Base-by-base conservation (phyloP, 2,329 filamentous ascomycete species). In the Botrytis sinoallii region DNA sequence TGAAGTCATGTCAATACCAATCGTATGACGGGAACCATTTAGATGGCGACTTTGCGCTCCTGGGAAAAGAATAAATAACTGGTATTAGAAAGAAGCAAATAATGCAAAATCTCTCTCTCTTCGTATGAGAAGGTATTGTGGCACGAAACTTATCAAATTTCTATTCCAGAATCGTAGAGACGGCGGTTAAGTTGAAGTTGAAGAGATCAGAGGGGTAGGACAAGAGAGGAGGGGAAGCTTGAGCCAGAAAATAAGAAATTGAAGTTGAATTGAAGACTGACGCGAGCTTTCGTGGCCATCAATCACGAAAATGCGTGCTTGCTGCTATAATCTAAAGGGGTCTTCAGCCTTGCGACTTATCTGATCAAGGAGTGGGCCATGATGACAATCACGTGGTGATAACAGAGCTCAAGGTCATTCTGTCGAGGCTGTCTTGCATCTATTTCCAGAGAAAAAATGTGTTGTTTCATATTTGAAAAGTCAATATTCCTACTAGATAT, bases 241-340 rank as follows among this genome's bases (percentile, higher is more conserved):
- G 48, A 57, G 25, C 55, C 22, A 16, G 25, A 63, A 65, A 32
- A 25, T 60, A n/a, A 29, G 44, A 52, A 20, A n/a, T 38, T 65
- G 65, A 55, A 42, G 65, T 25, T n/a, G 10, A 65, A 38, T 65
- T 65, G 63, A 46, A 67, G 64, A 52, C 25, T 52, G 48, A 68
- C 66, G 35, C 46, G 65, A 55, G 65, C 32, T 67, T 46, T 40
- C 65, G 22, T 46, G 25, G 14, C 22, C 64, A 52, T 38, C 66
- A 70, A 70, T 59, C 52, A 70, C 67, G 67, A 59, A 70, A 70
- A 59, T 57, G 52, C 52, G 38, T 61, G 67, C 64, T n/a, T 67
- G 64, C 68, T 61, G 29, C 40, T 32, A 38, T 42, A 25, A 60
- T 57, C 14, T 29, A 9, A 29, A 29, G n/a, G n/a, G 29, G 18